phyloP scores from a whole-genome alignment of 768 basidiomycete genomes.

The Kwoniella shandongensis region DNA sequence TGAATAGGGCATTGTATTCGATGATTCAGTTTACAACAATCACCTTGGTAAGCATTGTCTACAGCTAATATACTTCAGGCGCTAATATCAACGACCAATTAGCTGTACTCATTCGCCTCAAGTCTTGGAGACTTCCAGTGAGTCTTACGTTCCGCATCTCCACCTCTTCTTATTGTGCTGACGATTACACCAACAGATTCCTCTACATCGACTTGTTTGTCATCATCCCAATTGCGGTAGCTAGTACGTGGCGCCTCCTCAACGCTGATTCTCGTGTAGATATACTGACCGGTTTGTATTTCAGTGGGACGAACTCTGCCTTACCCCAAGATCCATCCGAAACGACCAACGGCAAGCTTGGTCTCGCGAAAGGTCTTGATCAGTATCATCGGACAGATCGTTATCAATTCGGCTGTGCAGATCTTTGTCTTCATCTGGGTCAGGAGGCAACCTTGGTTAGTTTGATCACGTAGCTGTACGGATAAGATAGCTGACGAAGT shows the following conservation, averaged over 20 bases:
- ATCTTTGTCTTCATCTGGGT: conserved; percentile 89
- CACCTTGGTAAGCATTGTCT: conserved; percentile 60
- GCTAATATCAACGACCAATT: neutral
- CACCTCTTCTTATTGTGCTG: conserved; percentile 2
- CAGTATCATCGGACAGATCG: conserved; percentile 88
- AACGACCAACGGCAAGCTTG: conserved; percentile 90
- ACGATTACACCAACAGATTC: conserved; percentile 61
- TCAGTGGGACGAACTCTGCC: conserved; percentile 94
- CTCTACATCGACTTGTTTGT: conserved; percentile 97
- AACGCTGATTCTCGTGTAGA: neutral
- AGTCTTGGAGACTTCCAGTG: conserved; percentile 95
- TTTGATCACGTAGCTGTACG: neutral
- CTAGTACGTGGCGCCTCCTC: conserved; percentile 65
- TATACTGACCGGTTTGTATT: conserved; percentile 6
- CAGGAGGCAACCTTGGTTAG: conserved; percentile 76
- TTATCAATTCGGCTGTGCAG: conserved; percentile 79
- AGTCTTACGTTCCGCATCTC: conserved; percentile 26
- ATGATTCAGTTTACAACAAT: conserved; percentile 99
- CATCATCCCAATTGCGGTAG: conserved; percentile 93
- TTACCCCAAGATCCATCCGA: conserved; percentile 78
- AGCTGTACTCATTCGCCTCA: conserved; percentile 90
- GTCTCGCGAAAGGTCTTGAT: conserved; percentile 92
- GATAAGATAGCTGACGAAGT: neutral
- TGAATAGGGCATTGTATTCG: conserved; percentile 87
- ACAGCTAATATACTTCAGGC: too few relatives aligned